A percentile compares a stretch with the other conserved stretches of the same genome.
Evolutionary conservation across 257 asterid genomes (phyloP).

Genomic region (Vinca minor): DNA sequence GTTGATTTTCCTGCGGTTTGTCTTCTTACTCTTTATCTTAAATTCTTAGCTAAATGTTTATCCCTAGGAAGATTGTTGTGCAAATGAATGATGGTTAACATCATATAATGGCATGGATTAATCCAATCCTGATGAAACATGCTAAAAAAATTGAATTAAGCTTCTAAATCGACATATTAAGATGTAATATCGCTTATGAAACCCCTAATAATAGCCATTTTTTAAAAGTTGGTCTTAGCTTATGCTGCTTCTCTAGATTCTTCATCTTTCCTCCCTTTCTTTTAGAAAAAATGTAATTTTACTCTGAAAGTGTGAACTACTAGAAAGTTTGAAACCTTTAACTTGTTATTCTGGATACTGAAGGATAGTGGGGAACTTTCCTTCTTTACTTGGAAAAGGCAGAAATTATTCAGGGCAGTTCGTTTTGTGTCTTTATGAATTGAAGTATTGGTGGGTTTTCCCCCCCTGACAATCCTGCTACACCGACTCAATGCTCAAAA

Average conservation of each 20-base stretch:
- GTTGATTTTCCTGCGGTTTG: conserved; percentile 91
- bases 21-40: conserved; percentile 34
- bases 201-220: too few relatives aligned
- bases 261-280: background rate
- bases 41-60: background rate
- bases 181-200: background rate
- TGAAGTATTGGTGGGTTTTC: background rate
- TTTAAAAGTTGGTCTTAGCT: background rate
- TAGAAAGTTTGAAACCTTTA: background rate
- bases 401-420: background rate
- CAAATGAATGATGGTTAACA: background rate
- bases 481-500: background rate
- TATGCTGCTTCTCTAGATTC: background rate
- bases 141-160: background rate
- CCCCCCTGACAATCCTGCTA: background rate
- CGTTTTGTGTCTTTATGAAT: background rate
- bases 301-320: background rate
- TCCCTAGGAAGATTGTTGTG: background rate
- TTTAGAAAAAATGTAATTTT: too few relatives aligned
- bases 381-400: background rate
- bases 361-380: background rate
- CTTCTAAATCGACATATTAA: background rate
- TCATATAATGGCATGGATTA: background rate
- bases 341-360: background rate
- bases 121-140: background rate